Conservation (phyloP, 768 basidiomycete genomes). For the Tephrocybe sp. region DNA sequence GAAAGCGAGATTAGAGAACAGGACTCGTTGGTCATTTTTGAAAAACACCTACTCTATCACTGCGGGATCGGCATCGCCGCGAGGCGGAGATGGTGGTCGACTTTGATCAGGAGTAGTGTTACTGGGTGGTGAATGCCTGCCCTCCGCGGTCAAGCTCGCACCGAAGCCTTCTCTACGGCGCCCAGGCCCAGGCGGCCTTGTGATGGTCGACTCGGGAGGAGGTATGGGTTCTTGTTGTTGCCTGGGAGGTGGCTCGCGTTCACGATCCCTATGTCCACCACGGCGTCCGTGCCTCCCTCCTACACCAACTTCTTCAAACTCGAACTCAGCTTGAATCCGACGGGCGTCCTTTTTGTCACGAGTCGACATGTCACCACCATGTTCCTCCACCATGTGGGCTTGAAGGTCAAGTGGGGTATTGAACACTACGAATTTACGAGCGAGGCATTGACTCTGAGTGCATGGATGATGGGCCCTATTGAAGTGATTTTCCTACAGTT, state of each 20-base stretch:
- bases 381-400: slow-evolving; percentile 87
- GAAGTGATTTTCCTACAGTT: slow-evolving; percentile 80
- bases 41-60: slow-evolving; percentile 48
- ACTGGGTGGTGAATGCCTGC: slow-evolving; percentile 18
- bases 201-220: slow-evolving; percentile 10
- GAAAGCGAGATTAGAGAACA: not conserved
- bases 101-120: slow-evolving; percentile 25
- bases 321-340: slow-evolving; percentile 71
- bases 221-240: slow-evolving; percentile 18
- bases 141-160: slow-evolving; percentile 48
- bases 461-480: slow-evolving; percentile 79
- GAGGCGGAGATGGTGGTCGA: slow-evolving; percentile 39
- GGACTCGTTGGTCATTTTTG: not conserved
- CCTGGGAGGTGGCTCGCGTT: slow-evolving; percentile 38
- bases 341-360: slow-evolving; percentile 69
- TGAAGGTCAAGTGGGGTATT: slow-evolving; percentile 83
- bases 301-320: slow-evolving; percentile 47
- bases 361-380: slow-evolving; percentile 72
- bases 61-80: slow-evolving; percentile 52
- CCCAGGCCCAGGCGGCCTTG: slow-evolving; percentile 29
- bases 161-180: slow-evolving; percentile 67
- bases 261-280: slow-evolving; percentile 44
- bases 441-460: slow-evolving; percentile 67
- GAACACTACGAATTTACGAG: slow-evolving; percentile 95
- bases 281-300: slow-evolving; percentile 42